phyloP scores from a whole-genome alignment of 176 grass and related monocot species.

The Dendrocalamus sinicus region DNA sequence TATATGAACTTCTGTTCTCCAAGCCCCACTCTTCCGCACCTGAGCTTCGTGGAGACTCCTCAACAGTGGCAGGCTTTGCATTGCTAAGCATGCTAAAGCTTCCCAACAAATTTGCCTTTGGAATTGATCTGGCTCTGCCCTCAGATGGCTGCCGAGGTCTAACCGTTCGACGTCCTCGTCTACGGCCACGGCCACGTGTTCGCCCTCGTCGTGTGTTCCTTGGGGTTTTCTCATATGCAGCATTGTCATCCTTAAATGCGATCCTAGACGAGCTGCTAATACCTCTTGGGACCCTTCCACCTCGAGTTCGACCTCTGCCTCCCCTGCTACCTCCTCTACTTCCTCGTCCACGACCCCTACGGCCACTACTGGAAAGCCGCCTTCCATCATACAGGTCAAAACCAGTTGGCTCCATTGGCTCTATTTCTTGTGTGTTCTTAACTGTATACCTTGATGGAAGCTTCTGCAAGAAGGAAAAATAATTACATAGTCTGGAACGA shows the following conservation, averaged over 20 bases:
- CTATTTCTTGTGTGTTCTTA: slow-evolving; percentile 63
- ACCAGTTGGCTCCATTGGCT: slow-evolving; percentile 53
- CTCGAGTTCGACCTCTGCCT: slow-evolving; percentile 72
- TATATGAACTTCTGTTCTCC: slow-evolving; percentile 53
- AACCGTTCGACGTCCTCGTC: slow-evolving; percentile 74
- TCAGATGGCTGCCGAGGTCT: slow-evolving; percentile 78
- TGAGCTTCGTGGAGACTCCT: slow-evolving; percentile 79
- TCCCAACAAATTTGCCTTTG: slow-evolving; percentile 75
- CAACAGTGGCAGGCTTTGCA: slow-evolving; percentile 49
- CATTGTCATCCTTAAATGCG: slow-evolving; percentile 53
- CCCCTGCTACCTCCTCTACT: slow-evolving; percentile 70
- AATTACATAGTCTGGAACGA: slow-evolving; percentile 11
- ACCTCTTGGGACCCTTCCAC: slow-evolving; percentile 76
- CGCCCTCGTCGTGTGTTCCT: slow-evolving; percentile 68
- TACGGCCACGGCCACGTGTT: slow-evolving; percentile 63
- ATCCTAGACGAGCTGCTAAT: slow-evolving; percentile 59
- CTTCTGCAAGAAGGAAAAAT: slow-evolving; percentile 59
- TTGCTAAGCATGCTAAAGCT: slow-evolving; percentile 85
- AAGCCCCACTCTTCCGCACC: slow-evolving; percentile 79
- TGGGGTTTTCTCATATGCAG: slow-evolving; percentile 49
- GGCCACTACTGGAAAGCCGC: slow-evolving; percentile 59
- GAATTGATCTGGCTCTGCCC: slow-evolving; percentile 61
- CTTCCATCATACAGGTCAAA: slow-evolving; percentile 59
- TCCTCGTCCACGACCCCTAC: slow-evolving; percentile 81
- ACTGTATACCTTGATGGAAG: slow-evolving; percentile 73